phyloP scores from a whole-genome alignment of 108 stramenopile species.

The Parmales sp. region DNA sequence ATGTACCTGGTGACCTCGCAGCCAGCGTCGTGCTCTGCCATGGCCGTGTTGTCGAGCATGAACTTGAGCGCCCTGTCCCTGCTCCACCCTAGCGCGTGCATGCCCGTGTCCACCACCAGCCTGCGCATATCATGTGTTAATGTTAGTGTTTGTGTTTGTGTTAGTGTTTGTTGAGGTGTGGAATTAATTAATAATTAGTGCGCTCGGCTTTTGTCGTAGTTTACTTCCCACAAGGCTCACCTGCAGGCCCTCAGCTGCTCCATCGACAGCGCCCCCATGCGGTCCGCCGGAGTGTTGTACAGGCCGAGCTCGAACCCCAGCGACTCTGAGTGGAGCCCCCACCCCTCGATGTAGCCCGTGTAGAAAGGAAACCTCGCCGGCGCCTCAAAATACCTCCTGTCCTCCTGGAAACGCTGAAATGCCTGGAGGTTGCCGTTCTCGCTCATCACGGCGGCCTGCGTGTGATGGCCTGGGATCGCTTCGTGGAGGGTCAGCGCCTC shows the following conservation, averaged over 20 bases:
- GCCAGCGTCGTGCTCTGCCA: slow-evolving; percentile 47
- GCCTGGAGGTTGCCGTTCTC: slow-evolving; percentile 30
- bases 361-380: slow-evolving; percentile 53
- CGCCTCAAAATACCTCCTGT: slow-evolving; percentile 46
- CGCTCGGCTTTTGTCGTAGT: too few relatives aligned
- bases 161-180: too few relatives aligned
- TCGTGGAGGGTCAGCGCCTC: slow-evolving; percentile 42
- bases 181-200: too few relatives aligned
- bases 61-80: slow-evolving; percentile 35
- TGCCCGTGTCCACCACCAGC: slow-evolving; percentile 51
- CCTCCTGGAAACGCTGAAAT: slow-evolving; percentile 37
- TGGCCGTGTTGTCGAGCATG: slow-evolving; percentile 48
- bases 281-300: slow-evolving; percentile 37
- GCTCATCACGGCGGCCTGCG: slow-evolving; percentile 38
- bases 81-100: slow-evolving; percentile 45
- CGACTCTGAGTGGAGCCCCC: slow-evolving; percentile 43
- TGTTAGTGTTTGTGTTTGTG: too few relatives aligned
- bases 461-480: slow-evolving; percentile 51
- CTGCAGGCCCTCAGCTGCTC: slow-evolving; percentile 42
- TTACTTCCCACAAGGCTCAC: too few relatives aligned
- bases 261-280: slow-evolving; percentile 42
- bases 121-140: too few relatives aligned
- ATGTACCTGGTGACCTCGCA: slow-evolving; percentile 41
- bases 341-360: slow-evolving; percentile 52
- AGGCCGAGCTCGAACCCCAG: slow-evolving; percentile 40